These are phyloP conservation scores for Zygoascus meyerae DNA, from an alignment of 1,139 yeast genomes.

Conservation along the genomic window DNA sequence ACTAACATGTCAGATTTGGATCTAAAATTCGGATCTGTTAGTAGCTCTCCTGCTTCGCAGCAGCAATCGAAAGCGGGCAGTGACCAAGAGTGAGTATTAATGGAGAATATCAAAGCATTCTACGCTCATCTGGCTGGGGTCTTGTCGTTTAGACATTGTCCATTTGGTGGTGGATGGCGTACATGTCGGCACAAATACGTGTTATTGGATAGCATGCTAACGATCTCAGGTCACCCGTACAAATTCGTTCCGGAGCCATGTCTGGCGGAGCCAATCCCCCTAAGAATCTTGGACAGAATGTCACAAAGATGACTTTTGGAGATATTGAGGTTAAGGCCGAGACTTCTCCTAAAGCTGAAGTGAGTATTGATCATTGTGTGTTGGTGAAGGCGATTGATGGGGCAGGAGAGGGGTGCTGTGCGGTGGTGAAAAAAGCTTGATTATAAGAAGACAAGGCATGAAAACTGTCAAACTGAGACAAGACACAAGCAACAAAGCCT, in stretches of 20 bases:
- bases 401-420: too few relatives aligned
- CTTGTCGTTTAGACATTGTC: not conserved
- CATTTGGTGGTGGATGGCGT: not conserved
- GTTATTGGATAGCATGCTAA: constrained; percentile 1
- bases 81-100: constrained; percentile 7
- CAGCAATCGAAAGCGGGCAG: constrained; percentile 5
- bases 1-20: constrained; percentile 11
- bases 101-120: too few relatives aligned
- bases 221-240: constrained; percentile 6
- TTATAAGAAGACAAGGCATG: too few relatives aligned
- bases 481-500: too few relatives aligned
- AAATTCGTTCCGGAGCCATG: constrained; percentile 11
- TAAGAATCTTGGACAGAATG: constrained; percentile 14
- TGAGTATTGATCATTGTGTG: constrained; percentile 4
- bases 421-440: too few relatives aligned
- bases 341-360: constrained; percentile 5
- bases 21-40: constrained; percentile 12
- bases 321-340: constrained; percentile 22
- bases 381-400: not conserved
- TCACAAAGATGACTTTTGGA: constrained; percentile 16
- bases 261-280: constrained; percentile 19
- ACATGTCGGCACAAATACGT: not conserved
- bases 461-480: too few relatives aligned
- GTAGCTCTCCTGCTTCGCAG: constrained; percentile 10
- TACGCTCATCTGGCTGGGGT: not conserved